Percentiles rank a stretch among this genome's conserved stretches.
phyloP scores from a whole-genome alignment of 768 basidiomycete genomes.

The Boletus rubroflammeus region DNA sequence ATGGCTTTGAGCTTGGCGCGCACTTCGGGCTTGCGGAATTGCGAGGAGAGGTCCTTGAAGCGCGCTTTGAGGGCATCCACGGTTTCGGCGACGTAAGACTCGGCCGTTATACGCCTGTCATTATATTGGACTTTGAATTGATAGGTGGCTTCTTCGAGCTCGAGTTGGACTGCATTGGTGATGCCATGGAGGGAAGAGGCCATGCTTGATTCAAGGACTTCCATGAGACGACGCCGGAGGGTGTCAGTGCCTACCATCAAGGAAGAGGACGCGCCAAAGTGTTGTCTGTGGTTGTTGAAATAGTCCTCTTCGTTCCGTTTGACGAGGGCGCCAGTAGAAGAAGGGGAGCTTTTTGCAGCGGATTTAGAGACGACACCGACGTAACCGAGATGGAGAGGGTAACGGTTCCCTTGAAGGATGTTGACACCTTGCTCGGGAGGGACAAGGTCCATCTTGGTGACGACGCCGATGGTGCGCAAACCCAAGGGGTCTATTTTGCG shows the following conservation, averaged over 20 bases:
- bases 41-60: conserved; percentile 80
- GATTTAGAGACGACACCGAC: conserved; percentile 94
- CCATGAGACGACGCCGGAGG: conserved; percentile 87
- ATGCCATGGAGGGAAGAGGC: conserved; percentile 93
- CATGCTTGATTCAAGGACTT: conserved; percentile 97
- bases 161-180: conserved; percentile 94
- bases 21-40: conserved; percentile 87
- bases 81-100: conserved; percentile 97
- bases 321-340: conserved; percentile 45
- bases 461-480: conserved; percentile 91
- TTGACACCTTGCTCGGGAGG: conserved; percentile 74
- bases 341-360: conserved; percentile 49
- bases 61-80: conserved; percentile 88
- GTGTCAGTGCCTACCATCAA: conserved; percentile 92
- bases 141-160: conserved; percentile 94
- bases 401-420: conserved; percentile 85
- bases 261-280: conserved; percentile 58
- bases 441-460: conserved; percentile 99
- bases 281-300: conserved; percentile 58
- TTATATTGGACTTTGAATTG: conserved; percentile 99
- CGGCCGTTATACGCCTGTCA: conserved; percentile 89
- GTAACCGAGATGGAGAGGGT: conserved; percentile 96
- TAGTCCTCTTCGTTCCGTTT: conserved; percentile 62
- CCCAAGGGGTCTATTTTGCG: conserved; percentile 93
- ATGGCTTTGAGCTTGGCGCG: conserved; percentile 85